A percentile compares a stretch with the other conserved stretches of the same genome.
phyloP scores from a whole-genome alignment of 225 moss, liverwort and hornwort genomes.

The Anthoceros angustus region DNA sequence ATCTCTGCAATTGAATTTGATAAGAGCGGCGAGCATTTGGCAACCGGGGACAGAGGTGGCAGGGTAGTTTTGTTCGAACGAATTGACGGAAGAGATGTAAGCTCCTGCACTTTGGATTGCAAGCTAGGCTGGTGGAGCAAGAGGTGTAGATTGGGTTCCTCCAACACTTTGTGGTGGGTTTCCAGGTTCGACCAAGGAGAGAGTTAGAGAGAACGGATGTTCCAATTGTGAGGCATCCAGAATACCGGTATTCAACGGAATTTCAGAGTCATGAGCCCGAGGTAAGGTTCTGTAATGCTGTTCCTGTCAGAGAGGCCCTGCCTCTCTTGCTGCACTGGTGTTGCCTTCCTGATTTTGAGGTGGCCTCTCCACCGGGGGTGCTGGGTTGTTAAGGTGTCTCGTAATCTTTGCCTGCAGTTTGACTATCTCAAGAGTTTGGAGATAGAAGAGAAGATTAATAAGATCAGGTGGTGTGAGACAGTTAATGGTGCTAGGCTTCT shows the following conservation, averaged over 20 bases:
- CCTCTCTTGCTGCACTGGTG: background rate
- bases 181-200: constrained; percentile 76
- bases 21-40: constrained; percentile 93
- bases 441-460: constrained; percentile 99
- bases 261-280: constrained; percentile 99
- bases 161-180: background rate
- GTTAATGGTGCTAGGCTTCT: constrained; percentile 92
- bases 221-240: constrained; percentile 78
- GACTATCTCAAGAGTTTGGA: constrained; percentile 99
- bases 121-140: background rate
- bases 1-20: constrained; percentile 99
- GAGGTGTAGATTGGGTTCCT: background rate
- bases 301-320: background rate
- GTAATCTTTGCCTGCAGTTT: constrained; percentile 37
- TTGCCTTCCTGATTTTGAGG: background rate
- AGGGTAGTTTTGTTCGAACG: constrained; percentile 96
- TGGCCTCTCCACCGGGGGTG: constrained; percentile 1
- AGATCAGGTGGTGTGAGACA: constrained; percentile 99
- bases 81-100: constrained; percentile 96
- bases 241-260: constrained; percentile 96
- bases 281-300: constrained; percentile 22
- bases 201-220: constrained; percentile 91
- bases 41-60: constrained; percentile 93
- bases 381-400: background rate
- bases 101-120: constrained; percentile 10